These are phyloP conservation scores for Fusarium mangiferae DNA, from an alignment of 2,329 filamentous ascomycete species.

Conservation along the genomic window DNA sequence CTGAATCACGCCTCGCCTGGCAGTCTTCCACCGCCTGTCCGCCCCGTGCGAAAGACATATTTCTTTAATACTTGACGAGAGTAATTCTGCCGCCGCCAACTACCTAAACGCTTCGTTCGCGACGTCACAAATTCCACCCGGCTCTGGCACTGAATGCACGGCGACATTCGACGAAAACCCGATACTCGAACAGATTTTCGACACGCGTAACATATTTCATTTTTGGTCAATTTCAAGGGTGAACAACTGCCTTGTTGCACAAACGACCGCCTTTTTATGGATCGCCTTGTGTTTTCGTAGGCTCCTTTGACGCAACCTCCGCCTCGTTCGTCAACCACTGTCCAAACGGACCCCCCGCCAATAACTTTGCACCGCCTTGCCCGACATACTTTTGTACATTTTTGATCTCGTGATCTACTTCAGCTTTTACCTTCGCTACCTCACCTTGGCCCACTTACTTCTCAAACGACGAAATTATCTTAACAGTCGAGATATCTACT, in stretches of 20 bases:
- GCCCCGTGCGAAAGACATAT: neutral
- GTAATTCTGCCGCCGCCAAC: constrained; percentile 11
- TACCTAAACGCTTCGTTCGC: constrained; percentile 10
- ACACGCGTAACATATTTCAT: constrained; percentile 29
- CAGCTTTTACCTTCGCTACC: neutral
- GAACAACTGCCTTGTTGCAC: constrained; percentile 30
- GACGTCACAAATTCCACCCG: constrained; percentile 16
- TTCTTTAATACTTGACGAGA: constrained; percentile 30
- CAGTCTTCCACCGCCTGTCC: constrained; percentile 5
- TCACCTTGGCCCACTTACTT: neutral
- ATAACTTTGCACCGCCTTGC: constrained; percentile 18
- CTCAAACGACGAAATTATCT: constrained; percentile 1
- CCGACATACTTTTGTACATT: neutral
- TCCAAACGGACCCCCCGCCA: constrained; percentile 3
- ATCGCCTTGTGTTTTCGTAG: constrained; percentile 45
- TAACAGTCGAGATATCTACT: constrained; percentile 9
- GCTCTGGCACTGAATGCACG: constrained; percentile 22
- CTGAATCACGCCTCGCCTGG: constrained; percentile 36
- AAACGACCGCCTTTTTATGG: constrained; percentile 47
- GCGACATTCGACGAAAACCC: constrained; percentile 2
- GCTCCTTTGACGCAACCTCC: constrained; percentile 40
- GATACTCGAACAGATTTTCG: constrained; percentile 1
- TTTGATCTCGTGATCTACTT: neutral
- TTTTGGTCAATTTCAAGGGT: constrained; percentile 11
- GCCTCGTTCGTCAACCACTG: constrained; percentile 26